Percentiles rank a stretch among this genome's conserved stretches.
Evolutionary conservation across 1,139 yeast genomes (phyloP).

Genomic region (Hansenula sp.): DNA sequence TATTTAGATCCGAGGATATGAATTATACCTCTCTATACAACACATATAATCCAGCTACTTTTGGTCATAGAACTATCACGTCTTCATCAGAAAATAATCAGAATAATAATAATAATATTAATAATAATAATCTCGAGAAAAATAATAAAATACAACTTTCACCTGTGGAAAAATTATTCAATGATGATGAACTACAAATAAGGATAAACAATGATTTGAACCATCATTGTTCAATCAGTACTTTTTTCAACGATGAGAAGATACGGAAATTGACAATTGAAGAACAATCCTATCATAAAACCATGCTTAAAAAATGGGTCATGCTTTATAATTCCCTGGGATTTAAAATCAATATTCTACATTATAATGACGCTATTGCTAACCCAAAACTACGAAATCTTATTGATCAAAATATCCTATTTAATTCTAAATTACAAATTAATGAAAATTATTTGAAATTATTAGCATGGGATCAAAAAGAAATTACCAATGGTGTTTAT

Average conservation of each 20-base stretch:
- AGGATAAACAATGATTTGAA: conserved; percentile 6
- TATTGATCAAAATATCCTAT: conserved; percentile 4
- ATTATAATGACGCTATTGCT: conserved; percentile 14
- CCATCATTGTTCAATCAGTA: conserved; percentile 9
- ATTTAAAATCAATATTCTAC: conserved; percentile 12
- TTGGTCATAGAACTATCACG: background rate
- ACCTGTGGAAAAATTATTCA: conserved; percentile 2
- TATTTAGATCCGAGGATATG: background rate
- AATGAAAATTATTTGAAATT: conserved; percentile 17
- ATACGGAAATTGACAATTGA: conserved; percentile 10
- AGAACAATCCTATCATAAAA: conserved; percentile 16
- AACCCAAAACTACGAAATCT: conserved; percentile 9
- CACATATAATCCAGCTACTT: conserved; percentile 1
- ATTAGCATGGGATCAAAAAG: conserved; percentile 14
- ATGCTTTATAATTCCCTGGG: conserved; percentile 16
- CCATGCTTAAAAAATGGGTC: conserved; percentile 14
- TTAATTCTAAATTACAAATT: conserved; percentile 9
- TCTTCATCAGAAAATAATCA: background rate
- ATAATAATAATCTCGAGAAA: background rate
- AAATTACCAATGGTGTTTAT: conserved; percentile 6
- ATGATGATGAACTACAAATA: conserved; percentile 1
- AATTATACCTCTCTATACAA: background rate
- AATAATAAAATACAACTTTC: background rate
- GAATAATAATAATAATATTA: background rate
- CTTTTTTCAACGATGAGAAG: conserved; percentile 19